phyloP scores from a whole-genome alignment of 352 stramenopile species.

The Pythium myriotylum region DNA sequence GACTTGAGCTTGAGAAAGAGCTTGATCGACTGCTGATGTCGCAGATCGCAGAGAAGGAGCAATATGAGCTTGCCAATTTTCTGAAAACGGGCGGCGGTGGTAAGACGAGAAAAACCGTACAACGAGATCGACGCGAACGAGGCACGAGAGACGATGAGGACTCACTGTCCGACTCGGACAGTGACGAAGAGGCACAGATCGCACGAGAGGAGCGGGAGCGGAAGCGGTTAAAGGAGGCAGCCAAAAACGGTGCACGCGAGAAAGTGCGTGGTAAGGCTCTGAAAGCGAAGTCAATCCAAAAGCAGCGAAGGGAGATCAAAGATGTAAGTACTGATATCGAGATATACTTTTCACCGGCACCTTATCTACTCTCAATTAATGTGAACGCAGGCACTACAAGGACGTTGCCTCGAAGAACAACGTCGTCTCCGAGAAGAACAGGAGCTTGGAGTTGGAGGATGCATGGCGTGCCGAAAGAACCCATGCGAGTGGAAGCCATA shows the following conservation, averaged over 20 bases:
- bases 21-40: constrained; percentile 88
- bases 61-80: constrained; percentile 57
- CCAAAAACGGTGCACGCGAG: constrained; percentile 30
- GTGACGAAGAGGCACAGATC: constrained; percentile 71
- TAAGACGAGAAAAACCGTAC: constrained; percentile 14
- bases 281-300: constrained; percentile 66
- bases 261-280: constrained; percentile 57
- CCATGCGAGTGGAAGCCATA: constrained; percentile 70
- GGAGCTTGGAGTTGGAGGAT: constrained; percentile 72
- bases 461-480: constrained; percentile 80
- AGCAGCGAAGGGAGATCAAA: constrained; percentile 78
- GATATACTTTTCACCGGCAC: neutral
- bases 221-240: constrained; percentile 35
- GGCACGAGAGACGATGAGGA: constrained; percentile 16
- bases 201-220: constrained; percentile 47
- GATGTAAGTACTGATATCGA: constrained; percentile 27
- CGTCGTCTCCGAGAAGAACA: constrained; percentile 62
- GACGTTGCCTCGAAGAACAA: constrained; percentile 65
- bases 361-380: constrained; percentile 11
- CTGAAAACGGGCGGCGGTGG: constrained; percentile 23
- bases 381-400: constrained; percentile 35
- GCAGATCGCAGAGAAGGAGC: constrained; percentile 81
- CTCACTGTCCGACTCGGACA: constrained; percentile 65
- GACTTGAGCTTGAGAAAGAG: constrained; percentile 90
- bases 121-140: neutral